Conservation (phyloP, 2,329 filamentous ascomycete genomes). For the Epichloe coenophiala region DNA sequence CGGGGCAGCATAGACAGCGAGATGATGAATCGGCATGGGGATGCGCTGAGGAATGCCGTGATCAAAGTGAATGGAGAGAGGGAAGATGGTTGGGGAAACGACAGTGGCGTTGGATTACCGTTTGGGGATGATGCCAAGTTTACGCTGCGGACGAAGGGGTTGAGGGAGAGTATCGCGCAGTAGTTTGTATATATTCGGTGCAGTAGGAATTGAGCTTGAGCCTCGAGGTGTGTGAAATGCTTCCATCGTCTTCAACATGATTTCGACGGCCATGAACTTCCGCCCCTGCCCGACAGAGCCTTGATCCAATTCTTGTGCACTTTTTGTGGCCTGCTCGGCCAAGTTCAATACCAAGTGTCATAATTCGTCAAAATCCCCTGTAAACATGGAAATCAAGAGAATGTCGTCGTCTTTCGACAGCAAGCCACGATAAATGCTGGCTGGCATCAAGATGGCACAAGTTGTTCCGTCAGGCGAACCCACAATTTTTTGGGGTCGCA, state of each 20-base stretch:
- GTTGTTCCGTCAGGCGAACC: neutral
- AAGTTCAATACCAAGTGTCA: neutral
- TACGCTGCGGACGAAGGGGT: slow-evolving; percentile 40
- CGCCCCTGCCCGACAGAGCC: no score
- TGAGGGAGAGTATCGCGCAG: slow-evolving; percentile 31
- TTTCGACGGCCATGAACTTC: no score
- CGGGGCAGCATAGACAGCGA: slow-evolving; percentile 33
- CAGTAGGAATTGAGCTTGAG: no score
- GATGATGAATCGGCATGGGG: slow-evolving; percentile 22
- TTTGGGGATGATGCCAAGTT: slow-evolving; percentile 34
- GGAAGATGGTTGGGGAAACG: slow-evolving; percentile 5
- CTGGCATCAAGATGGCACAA: no score
- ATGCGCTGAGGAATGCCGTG: slow-evolving; percentile 22
- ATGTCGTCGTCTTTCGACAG: neutral
- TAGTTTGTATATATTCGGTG: neutral
- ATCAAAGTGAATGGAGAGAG: slow-evolving; percentile 12
- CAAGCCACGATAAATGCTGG: no score
- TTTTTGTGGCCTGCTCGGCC: no score
- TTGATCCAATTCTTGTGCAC: no score
- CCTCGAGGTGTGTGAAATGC: no score
- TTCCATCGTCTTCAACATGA: no score
- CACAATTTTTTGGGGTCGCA: neutral
- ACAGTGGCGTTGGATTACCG: slow-evolving; percentile 22
- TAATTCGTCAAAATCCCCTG: neutral
- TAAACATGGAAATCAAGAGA: neutral